Percentiles rank a stretch among this genome's conserved stretches.
Conservation (phyloP, 768 basidiomycete genomes). For the Tulasnella sp. region DNA sequence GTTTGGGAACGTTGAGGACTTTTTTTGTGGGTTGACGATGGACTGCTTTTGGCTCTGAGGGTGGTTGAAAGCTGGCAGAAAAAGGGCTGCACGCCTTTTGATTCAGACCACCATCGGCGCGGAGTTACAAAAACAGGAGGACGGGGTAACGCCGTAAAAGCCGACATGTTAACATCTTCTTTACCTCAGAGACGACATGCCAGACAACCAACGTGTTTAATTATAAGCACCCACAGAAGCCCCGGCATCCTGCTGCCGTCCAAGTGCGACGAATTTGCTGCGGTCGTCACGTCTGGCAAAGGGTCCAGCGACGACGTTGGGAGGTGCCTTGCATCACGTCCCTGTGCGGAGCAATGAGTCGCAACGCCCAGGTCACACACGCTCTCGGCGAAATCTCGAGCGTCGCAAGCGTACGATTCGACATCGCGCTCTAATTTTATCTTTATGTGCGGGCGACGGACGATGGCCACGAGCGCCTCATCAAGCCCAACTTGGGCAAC, state of each 20-base stretch:
- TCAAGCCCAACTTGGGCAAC: no score
- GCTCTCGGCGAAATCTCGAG: no score
- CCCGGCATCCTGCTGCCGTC: not conserved
- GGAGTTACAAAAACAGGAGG: not conserved
- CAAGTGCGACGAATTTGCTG: not conserved
- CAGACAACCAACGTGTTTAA: not conserved
- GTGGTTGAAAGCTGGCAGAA: slow-evolving; percentile 22
- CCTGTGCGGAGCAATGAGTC: not conserved
- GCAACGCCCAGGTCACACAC: not conserved
- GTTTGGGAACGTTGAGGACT: slow-evolving; percentile 3
- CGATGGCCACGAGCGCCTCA: no score
- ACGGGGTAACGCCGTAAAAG: slow-evolving; percentile 6
- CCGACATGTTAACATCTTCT: not conserved
- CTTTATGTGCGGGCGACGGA: no score
- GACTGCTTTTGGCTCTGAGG: not conserved
- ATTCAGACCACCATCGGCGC: slow-evolving; percentile 9
- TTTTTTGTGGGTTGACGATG: not conserved
- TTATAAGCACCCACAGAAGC: not conserved
- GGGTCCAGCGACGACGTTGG: slow-evolving; percentile 2
- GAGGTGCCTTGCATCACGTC: not conserved
- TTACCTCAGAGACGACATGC: not conserved
- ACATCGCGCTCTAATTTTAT: no score
- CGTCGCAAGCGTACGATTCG: no score
- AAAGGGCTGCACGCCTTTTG: slow-evolving; percentile 2
- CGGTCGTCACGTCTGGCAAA: not conserved